Evolutionary conservation across 257 asterid species (phyloP), one percentile per base, ranked within the genome.

Genomic region (Anisodus acutangulus): DNA sequence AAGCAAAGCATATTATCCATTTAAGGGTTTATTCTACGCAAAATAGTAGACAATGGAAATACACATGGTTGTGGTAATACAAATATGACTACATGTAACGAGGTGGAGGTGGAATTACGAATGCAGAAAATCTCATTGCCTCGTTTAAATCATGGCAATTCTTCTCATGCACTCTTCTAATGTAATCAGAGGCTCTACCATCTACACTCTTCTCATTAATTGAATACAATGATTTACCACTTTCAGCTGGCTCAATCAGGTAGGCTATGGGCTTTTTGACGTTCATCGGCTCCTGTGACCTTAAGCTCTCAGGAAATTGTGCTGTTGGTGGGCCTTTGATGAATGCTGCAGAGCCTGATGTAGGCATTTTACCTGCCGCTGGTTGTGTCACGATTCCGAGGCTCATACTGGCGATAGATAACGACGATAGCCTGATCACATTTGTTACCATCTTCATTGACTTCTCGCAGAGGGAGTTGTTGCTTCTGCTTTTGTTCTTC

Each of bases 121-220:
- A 85, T 51, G 62, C 31, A 71, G 43, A 60, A 53, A 78, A n/a
- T 37, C 37, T 78, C 16, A 62, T 51, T 3, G 83, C 59, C 26
- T 78, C 83, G n/a, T 49, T 16, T 59, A 85, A 80, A 81, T 59
- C 69, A 57, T 60, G 59, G 17, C 47, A 55, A 53, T 85, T 72
- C 59, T 82, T 85, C 88, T 85, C 85, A 76, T 85, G 88, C 70
- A 85, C 88, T 68, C 58, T 85, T 53, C 80, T 81, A 47, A 85
- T 85, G 22, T 81, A 81, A 39, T 82, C 85, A 17, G 88, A 85
- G 31, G 85, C 83, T 45, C 71, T 70, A 53, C 83, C 83, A 62
- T 85, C 88, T 47, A 81, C 79, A 22, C 49, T n/a, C 45, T 81
- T 66, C 26, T 81, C 68, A 45, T 64, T 51, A 53, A 81, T 16